phyloP scores from a whole-genome alignment of 2,329 filamentous ascomycete species.

The Cordyceps cicadae region DNA sequence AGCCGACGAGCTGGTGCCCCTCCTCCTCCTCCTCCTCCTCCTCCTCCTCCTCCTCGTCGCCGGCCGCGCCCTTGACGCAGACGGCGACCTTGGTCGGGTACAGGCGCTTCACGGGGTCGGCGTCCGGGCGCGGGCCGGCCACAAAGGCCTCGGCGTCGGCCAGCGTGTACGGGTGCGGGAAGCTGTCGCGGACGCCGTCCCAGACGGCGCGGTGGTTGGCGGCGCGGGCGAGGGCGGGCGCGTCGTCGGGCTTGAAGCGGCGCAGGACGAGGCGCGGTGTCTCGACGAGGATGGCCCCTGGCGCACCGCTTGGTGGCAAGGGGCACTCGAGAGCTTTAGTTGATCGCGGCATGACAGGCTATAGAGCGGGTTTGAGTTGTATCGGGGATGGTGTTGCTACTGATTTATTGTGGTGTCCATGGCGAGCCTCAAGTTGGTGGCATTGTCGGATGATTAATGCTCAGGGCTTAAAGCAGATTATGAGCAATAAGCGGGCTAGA shows the following conservation, averaged over 20 bases:
- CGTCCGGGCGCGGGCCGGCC: background rate
- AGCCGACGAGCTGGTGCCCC: slow-evolving; percentile 25
- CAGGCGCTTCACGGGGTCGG: slow-evolving; percentile 9
- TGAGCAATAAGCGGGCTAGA: background rate
- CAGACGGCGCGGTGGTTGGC: slow-evolving; percentile 33
- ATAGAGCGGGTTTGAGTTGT: background rate
- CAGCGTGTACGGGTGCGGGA: slow-evolving; percentile 38
- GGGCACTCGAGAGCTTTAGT: slow-evolving; percentile 13
- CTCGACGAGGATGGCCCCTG: slow-evolving; percentile 23
- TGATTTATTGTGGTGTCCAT: background rate
- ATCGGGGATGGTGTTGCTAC: background rate
- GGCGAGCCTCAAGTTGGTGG: background rate
- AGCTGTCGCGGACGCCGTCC: slow-evolving; percentile 33
- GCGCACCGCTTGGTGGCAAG: slow-evolving; percentile 19
- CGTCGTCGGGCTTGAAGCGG: slow-evolving; percentile 31
- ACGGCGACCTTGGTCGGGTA: slow-evolving; percentile 28
- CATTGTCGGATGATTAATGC: background rate
- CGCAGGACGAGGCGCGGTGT: slow-evolving; percentile 32
- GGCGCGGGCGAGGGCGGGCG: slow-evolving; percentile 22
- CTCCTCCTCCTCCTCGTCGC: background rate
- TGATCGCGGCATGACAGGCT: background rate
- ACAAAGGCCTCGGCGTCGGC: slow-evolving; percentile 32
- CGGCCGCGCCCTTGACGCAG: background rate
- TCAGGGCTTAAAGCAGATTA: background rate
- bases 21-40: background rate